Evolutionary conservation across 345 rosid species (phyloP).

Genomic region (Populus davidiana): DNA sequence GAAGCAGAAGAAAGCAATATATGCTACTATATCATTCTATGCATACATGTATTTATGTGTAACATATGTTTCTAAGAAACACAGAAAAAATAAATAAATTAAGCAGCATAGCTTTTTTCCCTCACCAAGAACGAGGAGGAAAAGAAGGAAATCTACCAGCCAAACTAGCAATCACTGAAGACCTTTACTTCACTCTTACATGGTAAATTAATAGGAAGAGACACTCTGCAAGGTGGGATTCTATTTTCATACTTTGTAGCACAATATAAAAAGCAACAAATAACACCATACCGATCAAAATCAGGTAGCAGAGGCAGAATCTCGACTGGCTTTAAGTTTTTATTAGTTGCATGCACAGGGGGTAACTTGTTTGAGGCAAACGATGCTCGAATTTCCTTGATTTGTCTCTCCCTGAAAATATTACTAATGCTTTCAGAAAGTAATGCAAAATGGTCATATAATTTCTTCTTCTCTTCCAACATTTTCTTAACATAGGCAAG

Average conservation of each 20-base stretch:
- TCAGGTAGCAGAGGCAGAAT: constrained; percentile 78
- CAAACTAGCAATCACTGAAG: not conserved
- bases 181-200: no score
- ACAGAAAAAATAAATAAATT: no score
- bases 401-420: constrained; percentile 76
- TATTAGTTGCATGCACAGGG: constrained; percentile 88
- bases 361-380: constrained; percentile 74
- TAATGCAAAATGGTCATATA: not conserved
- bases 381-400: constrained; percentile 85
- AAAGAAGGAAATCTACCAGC: not conserved
- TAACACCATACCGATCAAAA: constrained; percentile 67
- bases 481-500: constrained; percentile 4
- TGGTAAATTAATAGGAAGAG: not conserved
- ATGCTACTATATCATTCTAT: not conserved
- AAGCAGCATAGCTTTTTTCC: not conserved
- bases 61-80: not conserved
- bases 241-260: not conserved
- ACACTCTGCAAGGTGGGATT: not conserved
- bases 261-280: constrained; percentile 19
- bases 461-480: not conserved
- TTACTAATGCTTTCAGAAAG: constrained; percentile 8
- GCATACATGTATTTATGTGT: not conserved
- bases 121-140: not conserved
- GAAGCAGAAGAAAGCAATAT: not conserved
- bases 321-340: constrained; percentile 68